phyloP scores from a whole-genome alignment of 805 yeast species.

The Jamesozyma hellenica region DNA sequence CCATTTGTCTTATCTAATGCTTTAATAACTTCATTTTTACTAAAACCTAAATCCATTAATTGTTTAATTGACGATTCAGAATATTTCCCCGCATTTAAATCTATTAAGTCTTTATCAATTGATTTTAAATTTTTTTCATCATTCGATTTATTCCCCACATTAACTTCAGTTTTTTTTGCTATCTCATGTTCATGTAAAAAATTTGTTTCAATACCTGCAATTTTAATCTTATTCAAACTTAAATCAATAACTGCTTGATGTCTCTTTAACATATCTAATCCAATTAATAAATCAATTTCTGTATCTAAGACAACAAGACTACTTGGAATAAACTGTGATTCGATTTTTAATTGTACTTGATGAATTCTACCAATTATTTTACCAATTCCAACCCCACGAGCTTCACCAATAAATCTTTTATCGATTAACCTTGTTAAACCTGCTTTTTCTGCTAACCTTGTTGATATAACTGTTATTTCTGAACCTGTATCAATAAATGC shows the following conservation, averaged over 20 bases:
- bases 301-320: constrained; percentile 66
- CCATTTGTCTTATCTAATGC: constrained; percentile 66
- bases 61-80: constrained; percentile 35
- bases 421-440: constrained; percentile 69
- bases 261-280: constrained; percentile 84
- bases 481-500: constrained; percentile 98
- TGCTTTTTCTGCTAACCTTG: constrained; percentile 62
- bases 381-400: constrained; percentile 82
- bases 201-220: constrained; percentile 63
- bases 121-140: too few species aligned
- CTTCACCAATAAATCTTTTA: constrained; percentile 68
- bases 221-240: constrained; percentile 47
- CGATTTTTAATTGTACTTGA: constrained; percentile 76
- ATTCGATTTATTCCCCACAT: too few species aligned
- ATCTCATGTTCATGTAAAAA: constrained; percentile 69
- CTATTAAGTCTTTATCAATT: too few species aligned
- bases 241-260: constrained; percentile 79
- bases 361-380: constrained; percentile 77
- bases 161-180: constrained; percentile 30
- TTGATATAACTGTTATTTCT: constrained; percentile 75
- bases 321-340: constrained; percentile 52
- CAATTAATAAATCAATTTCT: constrained; percentile 56
- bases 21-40: constrained; percentile 46
- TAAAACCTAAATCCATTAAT: constrained; percentile 62
- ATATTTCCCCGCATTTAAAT: constrained; percentile 8